Evolutionary conservation across 2,329 filamentous ascomycete genomes (phyloP).

Genomic region (Macroventuria anomochaeta): DNA sequence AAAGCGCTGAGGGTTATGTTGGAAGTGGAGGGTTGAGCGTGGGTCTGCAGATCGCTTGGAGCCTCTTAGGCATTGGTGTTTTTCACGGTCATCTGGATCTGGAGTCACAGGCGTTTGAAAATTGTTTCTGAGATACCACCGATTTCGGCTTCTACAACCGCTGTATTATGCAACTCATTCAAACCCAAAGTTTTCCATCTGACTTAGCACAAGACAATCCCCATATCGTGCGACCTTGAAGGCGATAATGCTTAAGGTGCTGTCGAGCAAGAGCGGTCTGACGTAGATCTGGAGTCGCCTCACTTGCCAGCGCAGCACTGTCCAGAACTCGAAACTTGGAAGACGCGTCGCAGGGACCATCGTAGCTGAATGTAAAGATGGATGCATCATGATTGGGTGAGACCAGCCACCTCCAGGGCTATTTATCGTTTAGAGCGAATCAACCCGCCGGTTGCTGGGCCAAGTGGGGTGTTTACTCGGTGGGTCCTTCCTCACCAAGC

Average conservation of each 20-base stretch:
- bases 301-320: slow-evolving; percentile 15
- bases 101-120: slow-evolving; percentile 5
- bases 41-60: background rate
- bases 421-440: slow-evolving; percentile 26
- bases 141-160: background rate
- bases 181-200: too few species aligned
- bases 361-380: slow-evolving; percentile 10
- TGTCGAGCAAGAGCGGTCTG: slow-evolving; percentile 14
- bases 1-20: slow-evolving; percentile 67
- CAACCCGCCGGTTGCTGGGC: slow-evolving; percentile 30
- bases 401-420: slow-evolving; percentile 25
- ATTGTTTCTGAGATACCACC: slow-evolving; percentile 9
- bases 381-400: slow-evolving; percentile 24
- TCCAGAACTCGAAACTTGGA: slow-evolving; percentile 15
- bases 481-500: slow-evolving; percentile 28
- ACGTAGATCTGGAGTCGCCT: slow-evolving; percentile 16
- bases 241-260: background rate
- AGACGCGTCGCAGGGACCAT: slow-evolving; percentile 11
- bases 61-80: background rate
- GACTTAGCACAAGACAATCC: background rate
- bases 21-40: slow-evolving; percentile 55
- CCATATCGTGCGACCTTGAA: background rate
- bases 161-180: background rate
- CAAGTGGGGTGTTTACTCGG: slow-evolving; percentile 30
- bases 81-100: background rate